phyloP scores from a whole-genome alignment of 2,329 filamentous ascomycete genomes.

The Metarhizium humberi region DNA sequence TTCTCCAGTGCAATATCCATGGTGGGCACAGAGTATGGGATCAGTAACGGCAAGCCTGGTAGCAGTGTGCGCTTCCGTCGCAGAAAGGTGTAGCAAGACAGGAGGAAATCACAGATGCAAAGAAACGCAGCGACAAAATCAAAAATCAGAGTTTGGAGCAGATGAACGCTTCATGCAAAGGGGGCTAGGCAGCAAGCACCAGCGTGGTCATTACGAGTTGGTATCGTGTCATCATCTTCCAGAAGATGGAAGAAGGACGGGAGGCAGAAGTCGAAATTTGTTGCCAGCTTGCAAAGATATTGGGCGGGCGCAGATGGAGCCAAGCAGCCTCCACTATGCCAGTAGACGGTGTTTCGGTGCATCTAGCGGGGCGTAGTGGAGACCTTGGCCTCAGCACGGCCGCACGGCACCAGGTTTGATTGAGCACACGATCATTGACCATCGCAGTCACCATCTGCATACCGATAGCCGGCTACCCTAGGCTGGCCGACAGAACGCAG shows the following conservation, averaged over 20 bases:
- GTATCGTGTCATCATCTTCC: conserved; percentile 26
- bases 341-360: conserved; percentile 7
- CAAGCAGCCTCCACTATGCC: conserved; percentile 8
- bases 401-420: background rate
- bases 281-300: conserved; percentile 2
- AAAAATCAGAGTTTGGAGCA: background rate
- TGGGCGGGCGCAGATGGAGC: background rate
- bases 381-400: background rate
- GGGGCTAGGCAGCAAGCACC: conserved; percentile 8
- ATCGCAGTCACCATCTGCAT: too few species aligned
- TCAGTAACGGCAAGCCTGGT: conserved; percentile 9
- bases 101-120: conserved; percentile 10
- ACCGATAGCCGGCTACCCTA: background rate
- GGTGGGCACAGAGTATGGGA: conserved; percentile 19
- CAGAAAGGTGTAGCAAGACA: background rate
- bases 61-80: background rate
- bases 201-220: conserved; percentile 21
- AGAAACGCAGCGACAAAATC: background rate
- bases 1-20: conserved; percentile 23
- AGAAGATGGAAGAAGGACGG: conserved; percentile 9
- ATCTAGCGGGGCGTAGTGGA: conserved; percentile 9
- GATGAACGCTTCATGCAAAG: conserved; percentile 16
- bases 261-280: conserved; percentile 5
- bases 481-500: background rate
- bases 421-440: too few species aligned